Conservation (phyloP, 805 yeast genomes). For the Tetrapisispora phaffii region DNA sequence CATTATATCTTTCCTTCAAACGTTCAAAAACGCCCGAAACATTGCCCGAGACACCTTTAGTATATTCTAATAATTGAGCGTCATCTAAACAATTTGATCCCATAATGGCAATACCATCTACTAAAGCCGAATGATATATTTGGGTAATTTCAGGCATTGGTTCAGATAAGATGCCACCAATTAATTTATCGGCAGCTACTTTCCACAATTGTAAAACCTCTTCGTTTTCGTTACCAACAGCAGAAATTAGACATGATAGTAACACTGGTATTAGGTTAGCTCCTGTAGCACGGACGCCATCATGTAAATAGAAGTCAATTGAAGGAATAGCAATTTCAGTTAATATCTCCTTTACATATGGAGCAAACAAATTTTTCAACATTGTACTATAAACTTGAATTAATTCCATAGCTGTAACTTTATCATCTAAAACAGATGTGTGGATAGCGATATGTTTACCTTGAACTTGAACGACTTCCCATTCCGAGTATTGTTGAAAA, state of each 20-base stretch:
- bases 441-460: conserved; percentile 94
- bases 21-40: conserved; percentile 61
- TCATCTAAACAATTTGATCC: conserved; percentile 53
- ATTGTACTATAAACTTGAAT: conserved; percentile 76
- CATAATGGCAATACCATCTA: conserved; percentile 53
- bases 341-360: conserved; percentile 70
- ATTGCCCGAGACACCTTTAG: conserved; percentile 49
- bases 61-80: conserved; percentile 45
- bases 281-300: conserved; percentile 88
- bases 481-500: conserved; percentile 74
- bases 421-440: conserved; percentile 89
- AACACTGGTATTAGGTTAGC: conserved; percentile 76
- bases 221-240: conserved; percentile 41
- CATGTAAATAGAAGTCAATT: conserved; percentile 82
- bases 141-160: conserved; percentile 77
- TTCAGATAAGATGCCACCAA: conserved; percentile 60
- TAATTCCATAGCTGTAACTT: conserved; percentile 84
- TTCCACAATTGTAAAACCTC: conserved; percentile 65
- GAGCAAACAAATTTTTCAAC: conserved; percentile 71
- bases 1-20: conserved; percentile 59
- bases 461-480: conserved; percentile 86
- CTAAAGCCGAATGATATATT: conserved; percentile 64
- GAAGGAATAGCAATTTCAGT: conserved; percentile 79
- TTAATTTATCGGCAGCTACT: conserved; percentile 54
- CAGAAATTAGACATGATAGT: conserved; percentile 47